Conservation (phyloP, 148 eudicot species). For the Drosera capensis region DNA sequence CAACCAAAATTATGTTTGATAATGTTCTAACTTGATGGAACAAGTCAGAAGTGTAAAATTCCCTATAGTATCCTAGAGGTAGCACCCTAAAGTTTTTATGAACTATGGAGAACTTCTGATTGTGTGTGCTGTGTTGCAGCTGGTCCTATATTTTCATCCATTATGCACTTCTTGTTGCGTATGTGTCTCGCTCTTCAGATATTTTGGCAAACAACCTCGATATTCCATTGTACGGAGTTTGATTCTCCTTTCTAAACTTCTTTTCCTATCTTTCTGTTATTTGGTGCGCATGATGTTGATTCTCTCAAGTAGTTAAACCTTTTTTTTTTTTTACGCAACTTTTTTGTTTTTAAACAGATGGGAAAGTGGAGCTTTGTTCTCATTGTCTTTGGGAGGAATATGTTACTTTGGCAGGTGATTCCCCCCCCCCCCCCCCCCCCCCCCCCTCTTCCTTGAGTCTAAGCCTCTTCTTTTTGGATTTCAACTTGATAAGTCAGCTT, state of each 20-base stretch:
- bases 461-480: background rate
- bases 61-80: background rate
- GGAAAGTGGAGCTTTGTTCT: constrained; percentile 72
- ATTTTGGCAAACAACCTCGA: constrained; percentile 71
- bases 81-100: background rate
- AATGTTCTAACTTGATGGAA: background rate
- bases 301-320: too few species aligned
- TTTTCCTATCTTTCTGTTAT: too few species aligned
- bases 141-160: constrained; percentile 91
- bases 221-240: constrained; percentile 64
- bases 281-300: too few species aligned
- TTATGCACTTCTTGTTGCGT: constrained; percentile 90
- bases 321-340: background rate
- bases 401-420: constrained; percentile 78
- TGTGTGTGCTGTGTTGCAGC: constrained; percentile 37
- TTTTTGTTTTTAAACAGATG: too few species aligned
- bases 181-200: constrained; percentile 83
- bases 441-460: background rate
- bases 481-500: background rate
- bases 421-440: background rate
- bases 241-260: constrained; percentile 2
- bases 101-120: constrained; percentile 8
- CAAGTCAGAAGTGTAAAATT: background rate
- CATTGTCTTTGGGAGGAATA: constrained; percentile 59
- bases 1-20: background rate